Evolutionary conservation across 2,329 filamentous ascomycete genomes (phyloP), one percentile per base, ranked within the genome.

Genomic region (Apiospora arundinis): DNA sequence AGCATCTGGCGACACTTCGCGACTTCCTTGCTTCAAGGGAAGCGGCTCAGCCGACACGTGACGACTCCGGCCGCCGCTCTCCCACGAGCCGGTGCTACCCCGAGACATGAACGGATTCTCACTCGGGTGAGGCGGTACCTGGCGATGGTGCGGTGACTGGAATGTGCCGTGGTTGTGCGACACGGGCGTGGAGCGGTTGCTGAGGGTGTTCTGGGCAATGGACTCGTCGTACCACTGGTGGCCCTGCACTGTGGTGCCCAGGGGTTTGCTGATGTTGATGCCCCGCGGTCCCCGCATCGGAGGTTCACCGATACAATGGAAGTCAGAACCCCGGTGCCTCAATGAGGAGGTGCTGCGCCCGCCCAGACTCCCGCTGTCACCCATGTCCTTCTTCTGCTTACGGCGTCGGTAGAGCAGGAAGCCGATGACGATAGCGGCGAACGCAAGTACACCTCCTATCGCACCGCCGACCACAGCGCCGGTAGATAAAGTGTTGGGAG

Each of bases 381-480:
- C 44, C 40, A 8, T n/a, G 21, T 28, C 65, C 40, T 44, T 67
- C 42, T 46, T 67, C 12, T 69, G 32, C 11, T 37, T 23, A 21
- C 46, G 67, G 46, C 67, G 67, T 37, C 67, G 28, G 46, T 49
- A 69, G 18, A 49, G 14, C 21, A 69, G 21, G 32, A 56, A 40
- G 67, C 45, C 67, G n/a, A 52, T 16, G 9, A 69, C 21, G 46
- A 56, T 56, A 11, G 48, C 46, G 67, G 28, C 16, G 32, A 69
- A 16, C 11, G 3, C 46, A 37, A 69, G 37, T 9, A 69, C 18
- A 8, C 67, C 67, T 18, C 67, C 67, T 42, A 69, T 52, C 2
- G 18, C 46, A 9, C 77, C 78, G 11, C 77, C 78, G 1, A 77
- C 72, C 37, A 79, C 76, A 9, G 86, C 73, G n/a, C 75, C 74